Percentiles rank a stretch among this genome's conserved stretches.
phyloP scores from a whole-genome alignment of 140 eudicot species.

The Stevia rebaudiana region DNA sequence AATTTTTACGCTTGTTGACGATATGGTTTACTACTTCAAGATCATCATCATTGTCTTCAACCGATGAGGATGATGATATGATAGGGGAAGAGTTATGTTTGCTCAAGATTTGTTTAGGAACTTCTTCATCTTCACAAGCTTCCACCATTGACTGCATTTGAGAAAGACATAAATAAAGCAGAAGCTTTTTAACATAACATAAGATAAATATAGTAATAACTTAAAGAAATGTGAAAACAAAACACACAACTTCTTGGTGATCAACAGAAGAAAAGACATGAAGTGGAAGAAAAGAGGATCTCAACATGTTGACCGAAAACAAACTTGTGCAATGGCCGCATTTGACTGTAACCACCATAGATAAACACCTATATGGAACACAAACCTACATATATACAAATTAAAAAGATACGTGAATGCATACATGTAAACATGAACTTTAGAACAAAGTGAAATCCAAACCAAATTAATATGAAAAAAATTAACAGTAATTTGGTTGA shows the following conservation, averaged over 20 bases:
- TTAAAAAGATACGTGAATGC: neutral
- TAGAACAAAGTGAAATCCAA: neutral
- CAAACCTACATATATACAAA: constrained; percentile 43
- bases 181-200: neutral
- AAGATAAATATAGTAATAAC: neutral
- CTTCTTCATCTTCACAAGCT: constrained; percentile 34
- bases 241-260: constrained; percentile 26
- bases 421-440: neutral
- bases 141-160: constrained; percentile 28
- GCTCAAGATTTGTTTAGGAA: constrained; percentile 25
- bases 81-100: constrained; percentile 36
- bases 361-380: constrained; percentile 72
- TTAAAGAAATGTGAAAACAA: neutral
- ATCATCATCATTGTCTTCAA: constrained; percentile 54
- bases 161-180: neutral
- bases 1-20: constrained; percentile 55
- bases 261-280: constrained; percentile 54
- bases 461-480: neutral
- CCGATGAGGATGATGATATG: constrained; percentile 51
- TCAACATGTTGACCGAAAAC: constrained; percentile 71
- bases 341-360: constrained; percentile 73
- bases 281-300: constrained; percentile 55
- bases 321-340: constrained; percentile 88
- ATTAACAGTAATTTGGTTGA: constrained; percentile 11
- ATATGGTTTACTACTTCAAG: constrained; percentile 32